Evolutionary conservation across 345 rosid species (phyloP).

Genomic region (Melaleuca quinquenervia): DNA sequence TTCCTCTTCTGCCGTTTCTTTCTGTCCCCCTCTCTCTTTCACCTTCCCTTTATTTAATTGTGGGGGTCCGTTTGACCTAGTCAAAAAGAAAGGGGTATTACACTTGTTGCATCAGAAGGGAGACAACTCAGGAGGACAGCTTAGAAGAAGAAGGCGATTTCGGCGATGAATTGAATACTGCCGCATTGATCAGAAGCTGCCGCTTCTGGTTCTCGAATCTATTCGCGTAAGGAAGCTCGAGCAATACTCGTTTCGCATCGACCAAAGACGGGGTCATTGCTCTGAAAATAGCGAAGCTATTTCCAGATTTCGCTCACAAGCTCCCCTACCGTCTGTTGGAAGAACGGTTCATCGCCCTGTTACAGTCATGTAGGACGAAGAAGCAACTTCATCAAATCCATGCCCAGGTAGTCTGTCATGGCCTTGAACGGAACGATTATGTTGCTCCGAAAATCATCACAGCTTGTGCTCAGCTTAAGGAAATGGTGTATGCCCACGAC

Average conservation of each 20-base stretch:
- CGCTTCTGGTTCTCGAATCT: background rate
- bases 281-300: background rate
- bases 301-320: background rate
- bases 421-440: constrained; percentile 27
- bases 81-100: no score
- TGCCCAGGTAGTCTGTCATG: constrained; percentile 25
- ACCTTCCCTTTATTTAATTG: no score
- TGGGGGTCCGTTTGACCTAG: no score
- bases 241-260: background rate
- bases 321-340: constrained; percentile 9
- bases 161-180: background rate
- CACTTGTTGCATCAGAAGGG: background rate
- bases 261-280: background rate
- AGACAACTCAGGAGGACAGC: background rate
- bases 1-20: no score
- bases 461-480: constrained; percentile 4
- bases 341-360: constrained; percentile 40
- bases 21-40: no score
- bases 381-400: constrained; percentile 55
- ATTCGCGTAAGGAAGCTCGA: background rate
- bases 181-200: background rate
- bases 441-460: constrained; percentile 36
- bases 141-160: background rate
- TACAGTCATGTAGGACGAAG: constrained; percentile 48
- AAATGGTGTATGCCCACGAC: constrained; percentile 35